Evolutionary conservation across 2,329 filamentous ascomycete genomes (phyloP), one percentile per base, ranked within the genome.

Genomic region (Fusarium longipes): DNA sequence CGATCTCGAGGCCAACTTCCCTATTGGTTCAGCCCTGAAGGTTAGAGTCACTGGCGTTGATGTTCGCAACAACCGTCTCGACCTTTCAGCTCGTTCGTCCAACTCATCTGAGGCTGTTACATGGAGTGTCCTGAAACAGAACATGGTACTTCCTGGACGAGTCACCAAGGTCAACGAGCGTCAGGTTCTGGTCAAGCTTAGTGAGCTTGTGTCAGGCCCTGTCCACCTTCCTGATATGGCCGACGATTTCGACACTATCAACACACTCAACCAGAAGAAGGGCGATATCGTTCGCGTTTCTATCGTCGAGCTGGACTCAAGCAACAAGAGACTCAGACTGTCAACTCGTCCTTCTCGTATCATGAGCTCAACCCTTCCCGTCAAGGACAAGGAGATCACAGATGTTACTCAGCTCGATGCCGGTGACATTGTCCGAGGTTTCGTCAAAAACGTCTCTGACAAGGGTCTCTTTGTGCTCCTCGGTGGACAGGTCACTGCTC

Each of bases 231-330:
- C 93, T 22, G 95, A 99, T 71, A 83, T 98, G 73, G 86, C 87
- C 14, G 96, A 99, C 77, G 90, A 97, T 79, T 99, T 92, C 77
- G 88, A 90, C 49, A 87, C 94, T 73, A 91, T 91, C 49, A 91
- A 93, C 74, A 90, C 92, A 1, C 84, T 89, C 4, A 86, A 88
- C 36, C 91, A 91, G 79, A 89, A 87, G 70, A 95, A 94, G 81
- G 93, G 96, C 72, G 93, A 96, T 67, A 88, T 97, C 50, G 84
- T 97, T 43, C 90, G 93, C 51, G 93, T 96, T n/a, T 95, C 92
- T 49, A 86, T 98, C 42, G 85, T 95, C 38, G 87, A 90, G 36
- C 82, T 97, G 20, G 94, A 99, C 76, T 82, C 85, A 53, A 86
- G 88, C 55, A 97, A 97, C 81, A 97, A 97, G 84, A 91, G 88